These are phyloP conservation scores for Hymenoscyphus fraxineus DNA, from an alignment of 2,329 filamentous ascomycete species.

Conservation along the genomic window DNA sequence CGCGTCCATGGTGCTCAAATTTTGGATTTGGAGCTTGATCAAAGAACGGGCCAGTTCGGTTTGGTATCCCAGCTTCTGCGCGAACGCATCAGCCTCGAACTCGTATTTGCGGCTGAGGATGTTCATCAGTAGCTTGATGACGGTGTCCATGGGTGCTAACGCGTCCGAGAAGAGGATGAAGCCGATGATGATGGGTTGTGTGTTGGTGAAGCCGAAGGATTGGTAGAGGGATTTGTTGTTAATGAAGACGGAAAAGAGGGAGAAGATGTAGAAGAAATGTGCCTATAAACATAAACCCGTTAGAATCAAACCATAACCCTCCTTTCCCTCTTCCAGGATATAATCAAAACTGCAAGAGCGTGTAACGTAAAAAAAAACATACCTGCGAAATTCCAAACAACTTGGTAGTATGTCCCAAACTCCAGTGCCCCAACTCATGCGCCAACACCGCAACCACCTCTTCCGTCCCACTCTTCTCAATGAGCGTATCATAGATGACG, in stretches of 20 bases:
- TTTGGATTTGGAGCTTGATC: slow-evolving; percentile 97
- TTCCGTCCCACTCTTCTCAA: slow-evolving; percentile 87
- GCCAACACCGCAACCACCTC: slow-evolving; percentile 94
- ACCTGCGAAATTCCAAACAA: slow-evolving; percentile 84
- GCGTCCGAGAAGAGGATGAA: slow-evolving; percentile 98
- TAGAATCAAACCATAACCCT: slow-evolving; percentile 20
- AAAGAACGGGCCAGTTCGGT: slow-evolving; percentile 79
- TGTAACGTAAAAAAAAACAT: slow-evolving; percentile 24
- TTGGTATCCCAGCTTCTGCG: slow-evolving; percentile 77
- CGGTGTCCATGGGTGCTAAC: slow-evolving; percentile 88
- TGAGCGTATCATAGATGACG: slow-evolving; percentile 96
- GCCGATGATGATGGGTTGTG: slow-evolving; percentile 90
- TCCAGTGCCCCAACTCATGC: slow-evolving; percentile 97
- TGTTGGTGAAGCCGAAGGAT: slow-evolving; percentile 80
- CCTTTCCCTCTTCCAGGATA: too few relatives aligned
- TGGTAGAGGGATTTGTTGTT: slow-evolving; percentile 89
- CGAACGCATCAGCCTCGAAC: slow-evolving; percentile 93
- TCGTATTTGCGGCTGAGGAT: slow-evolving; percentile 91
- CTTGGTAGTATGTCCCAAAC: slow-evolving; percentile 87
- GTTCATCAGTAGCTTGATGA: slow-evolving; percentile 95
- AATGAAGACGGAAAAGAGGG: slow-evolving; percentile 95
- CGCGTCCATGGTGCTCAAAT: slow-evolving; percentile 96
- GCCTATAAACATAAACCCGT: slow-evolving; percentile 48
- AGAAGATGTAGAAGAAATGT: slow-evolving; percentile 95
- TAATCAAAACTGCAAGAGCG: neutral